Percentiles rank a stretch among this genome's conserved stretches.
phyloP scores from a whole-genome alignment of 2,329 filamentous ascomycete species.

The Nemania diffusa region DNA sequence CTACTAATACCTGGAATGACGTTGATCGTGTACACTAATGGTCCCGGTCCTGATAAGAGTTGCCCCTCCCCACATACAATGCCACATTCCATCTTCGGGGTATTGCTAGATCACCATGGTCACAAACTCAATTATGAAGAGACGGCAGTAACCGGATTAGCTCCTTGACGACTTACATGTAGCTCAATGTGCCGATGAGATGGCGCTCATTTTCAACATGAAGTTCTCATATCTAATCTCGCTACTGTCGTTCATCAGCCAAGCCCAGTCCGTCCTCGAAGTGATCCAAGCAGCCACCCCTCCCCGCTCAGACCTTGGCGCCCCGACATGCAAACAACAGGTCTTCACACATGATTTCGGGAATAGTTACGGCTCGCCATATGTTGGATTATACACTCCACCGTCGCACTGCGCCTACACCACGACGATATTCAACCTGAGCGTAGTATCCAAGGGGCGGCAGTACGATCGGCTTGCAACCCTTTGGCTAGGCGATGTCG shows the following conservation, averaged over 20 bases:
- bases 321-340: constrained; percentile 39
- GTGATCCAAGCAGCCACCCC: constrained; percentile 46
- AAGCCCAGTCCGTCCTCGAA: constrained; percentile 32
- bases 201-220: constrained; percentile 10
- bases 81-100: constrained; percentile 30
- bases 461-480: constrained; percentile 71
- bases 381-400: constrained; percentile 42
- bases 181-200: background rate
- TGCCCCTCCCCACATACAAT: constrained; percentile 26
- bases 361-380: constrained; percentile 46
- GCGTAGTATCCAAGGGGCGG: constrained; percentile 66
- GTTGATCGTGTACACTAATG: background rate
- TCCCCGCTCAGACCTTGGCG: constrained; percentile 38
- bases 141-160: background rate
- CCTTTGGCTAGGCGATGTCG: constrained; percentile 70
- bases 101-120: background rate
- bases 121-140: background rate
- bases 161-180: background rate
- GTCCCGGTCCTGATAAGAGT: constrained; percentile 14
- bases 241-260: constrained; percentile 9
- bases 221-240: constrained; percentile 4
- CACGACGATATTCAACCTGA: constrained; percentile 64
- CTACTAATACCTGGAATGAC: background rate
- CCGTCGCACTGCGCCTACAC: constrained; percentile 46
- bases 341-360: constrained; percentile 44